phyloP scores from a whole-genome alignment of 257 asterid genomes.

The Solanum clarkiae region DNA sequence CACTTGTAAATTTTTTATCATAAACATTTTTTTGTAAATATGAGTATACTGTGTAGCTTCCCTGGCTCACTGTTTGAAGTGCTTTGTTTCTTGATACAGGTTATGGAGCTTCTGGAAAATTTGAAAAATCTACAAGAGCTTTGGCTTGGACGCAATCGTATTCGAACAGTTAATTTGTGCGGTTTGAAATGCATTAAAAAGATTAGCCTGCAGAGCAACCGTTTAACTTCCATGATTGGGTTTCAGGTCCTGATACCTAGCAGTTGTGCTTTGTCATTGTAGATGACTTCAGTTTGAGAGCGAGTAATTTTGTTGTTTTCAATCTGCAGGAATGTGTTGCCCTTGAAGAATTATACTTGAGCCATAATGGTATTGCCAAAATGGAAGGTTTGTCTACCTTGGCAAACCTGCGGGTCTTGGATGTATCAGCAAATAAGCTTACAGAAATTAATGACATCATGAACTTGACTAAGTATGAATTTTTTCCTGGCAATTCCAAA shows the following conservation, averaged over 20 bases:
- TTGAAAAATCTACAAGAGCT: slow-evolving; percentile 66
- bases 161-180: slow-evolving; percentile 64
- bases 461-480: slow-evolving; percentile 45
- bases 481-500: not conserved
- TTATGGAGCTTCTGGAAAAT: slow-evolving; percentile 73
- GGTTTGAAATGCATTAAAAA: slow-evolving; percentile 86
- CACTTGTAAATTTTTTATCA: not conserved
- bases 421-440: slow-evolving; percentile 82
- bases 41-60: not conserved
- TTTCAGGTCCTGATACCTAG: slow-evolving; percentile 50
- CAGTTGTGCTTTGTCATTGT: not conserved
- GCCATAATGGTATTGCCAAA: slow-evolving; percentile 87
- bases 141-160: slow-evolving; percentile 98
- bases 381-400: slow-evolving; percentile 89
- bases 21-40: not conserved
- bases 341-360: slow-evolving; percentile 85
- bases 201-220: slow-evolving; percentile 97
- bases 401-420: slow-evolving; percentile 78
- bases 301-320: not conserved
- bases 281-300: not conserved
- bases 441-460: slow-evolving; percentile 54
- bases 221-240: slow-evolving; percentile 68
- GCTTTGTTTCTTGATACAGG: slow-evolving; percentile 31
- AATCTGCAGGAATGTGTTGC: slow-evolving; percentile 67
- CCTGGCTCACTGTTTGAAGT: not conserved